Evolutionary conservation across 805 yeast species (phyloP).

Genomic region (Saccharomycopsis capsularis): DNA sequence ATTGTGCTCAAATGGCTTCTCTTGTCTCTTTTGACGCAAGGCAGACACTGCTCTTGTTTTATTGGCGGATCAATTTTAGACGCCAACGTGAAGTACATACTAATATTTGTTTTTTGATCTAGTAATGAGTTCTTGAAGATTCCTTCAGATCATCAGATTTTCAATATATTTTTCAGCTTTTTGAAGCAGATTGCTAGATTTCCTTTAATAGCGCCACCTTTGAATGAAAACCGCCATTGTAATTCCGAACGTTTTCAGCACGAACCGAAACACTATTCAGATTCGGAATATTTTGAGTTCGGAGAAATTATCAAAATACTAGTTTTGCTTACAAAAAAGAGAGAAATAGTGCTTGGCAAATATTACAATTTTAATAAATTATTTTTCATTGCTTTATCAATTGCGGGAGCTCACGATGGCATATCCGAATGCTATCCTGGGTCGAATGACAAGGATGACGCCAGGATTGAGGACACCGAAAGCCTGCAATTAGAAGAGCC

Average conservation of each 20-base stretch:
- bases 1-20: no score
- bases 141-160: neutral
- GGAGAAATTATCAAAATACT: conserved; percentile 15
- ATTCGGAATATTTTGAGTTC: conserved; percentile 6
- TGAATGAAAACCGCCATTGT: no score
- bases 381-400: conserved; percentile 5
- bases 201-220: conserved; percentile 4
- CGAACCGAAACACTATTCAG: no score
- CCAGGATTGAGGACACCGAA: neutral
- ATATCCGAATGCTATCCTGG: neutral
- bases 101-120: neutral
- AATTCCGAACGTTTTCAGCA: neutral
- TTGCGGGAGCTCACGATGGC: conserved; percentile 8
- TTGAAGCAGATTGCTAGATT: conserved; percentile 9
- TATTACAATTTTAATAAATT: conserved; percentile 13
- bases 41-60: neutral
- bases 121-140: conserved; percentile 11
- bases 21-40: neutral
- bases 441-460: no score
- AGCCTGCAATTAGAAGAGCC: no score
- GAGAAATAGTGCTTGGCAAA: conserved; percentile 6
- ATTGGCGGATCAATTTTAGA: no score
- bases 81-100: no score
- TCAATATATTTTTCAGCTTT: conserved; percentile 15
- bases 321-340: conserved; percentile 9